Evolutionary conservation across 768 basidiomycete species (phyloP).

Genomic region (Phylloporus sp.): DNA sequence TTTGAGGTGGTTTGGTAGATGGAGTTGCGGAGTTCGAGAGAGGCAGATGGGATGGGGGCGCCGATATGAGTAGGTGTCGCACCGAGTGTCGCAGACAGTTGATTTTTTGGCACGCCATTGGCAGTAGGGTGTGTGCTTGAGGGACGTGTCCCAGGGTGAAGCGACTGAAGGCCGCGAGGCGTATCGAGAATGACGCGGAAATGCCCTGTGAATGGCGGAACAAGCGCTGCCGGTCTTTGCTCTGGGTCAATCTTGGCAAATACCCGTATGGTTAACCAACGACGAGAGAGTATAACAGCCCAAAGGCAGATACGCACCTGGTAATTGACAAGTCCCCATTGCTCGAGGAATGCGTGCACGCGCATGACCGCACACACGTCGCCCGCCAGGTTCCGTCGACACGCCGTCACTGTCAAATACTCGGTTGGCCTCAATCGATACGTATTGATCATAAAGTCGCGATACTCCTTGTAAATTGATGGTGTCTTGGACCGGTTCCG

Average conservation of each 20-base stretch:
- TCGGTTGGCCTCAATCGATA: slow-evolving; percentile 91
- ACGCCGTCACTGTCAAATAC: slow-evolving; percentile 97
- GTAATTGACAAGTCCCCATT: slow-evolving; percentile 99
- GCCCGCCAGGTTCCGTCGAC: slow-evolving; percentile 91
- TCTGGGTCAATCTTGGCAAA: slow-evolving; percentile 87
- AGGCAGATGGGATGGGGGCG: slow-evolving; percentile 39
- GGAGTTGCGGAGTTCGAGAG: slow-evolving; percentile 80
- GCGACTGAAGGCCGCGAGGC: slow-evolving; percentile 90
- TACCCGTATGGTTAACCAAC: slow-evolving; percentile 2
- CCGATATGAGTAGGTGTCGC: slow-evolving; percentile 23
- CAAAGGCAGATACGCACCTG: slow-evolving; percentile 54
- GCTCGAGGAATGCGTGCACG: slow-evolving; percentile 97
- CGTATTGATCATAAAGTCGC: slow-evolving; percentile 99
- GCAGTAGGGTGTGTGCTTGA: slow-evolving; percentile 40
- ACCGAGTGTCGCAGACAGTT: slow-evolving; percentile 15
- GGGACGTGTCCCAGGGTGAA: slow-evolving; percentile 77
- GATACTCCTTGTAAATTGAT: slow-evolving; percentile 96
- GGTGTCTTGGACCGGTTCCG: slow-evolving; percentile 95
- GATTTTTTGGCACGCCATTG: slow-evolving; percentile 46
- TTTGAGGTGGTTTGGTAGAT: slow-evolving; percentile 89
- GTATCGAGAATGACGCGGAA: slow-evolving; percentile 98
- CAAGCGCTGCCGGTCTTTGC: slow-evolving; percentile 87
- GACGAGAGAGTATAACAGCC: not conserved
- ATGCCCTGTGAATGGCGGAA: slow-evolving; percentile 97
- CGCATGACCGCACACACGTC: slow-evolving; percentile 99